phyloP scores from a whole-genome alignment of 179 eudicot species.

The Amaranthus tricolor region DNA sequence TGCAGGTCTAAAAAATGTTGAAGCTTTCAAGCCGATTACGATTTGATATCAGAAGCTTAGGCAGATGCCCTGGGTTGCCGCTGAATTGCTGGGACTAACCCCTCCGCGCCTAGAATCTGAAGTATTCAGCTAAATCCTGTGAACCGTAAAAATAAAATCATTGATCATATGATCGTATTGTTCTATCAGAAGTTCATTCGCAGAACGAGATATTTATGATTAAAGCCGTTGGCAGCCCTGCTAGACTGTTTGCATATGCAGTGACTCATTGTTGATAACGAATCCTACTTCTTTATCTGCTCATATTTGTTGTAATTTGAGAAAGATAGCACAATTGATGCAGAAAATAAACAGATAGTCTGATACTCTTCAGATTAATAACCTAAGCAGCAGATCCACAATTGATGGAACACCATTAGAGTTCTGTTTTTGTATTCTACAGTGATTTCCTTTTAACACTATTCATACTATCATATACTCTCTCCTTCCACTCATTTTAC shows the following conservation, averaged over 20 bases:
- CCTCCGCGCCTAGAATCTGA: not conserved
- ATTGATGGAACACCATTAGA: not conserved
- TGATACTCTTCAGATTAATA: no score
- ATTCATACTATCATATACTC: no score
- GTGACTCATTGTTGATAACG: not conserved
- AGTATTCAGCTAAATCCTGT: not conserved
- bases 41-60: constrained; percentile 6
- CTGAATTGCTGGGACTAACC: not conserved
- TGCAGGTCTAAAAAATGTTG: constrained; percentile 10
- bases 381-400: not conserved
- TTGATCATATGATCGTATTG: not conserved
- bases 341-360: not conserved
- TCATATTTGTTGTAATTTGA: not conserved
- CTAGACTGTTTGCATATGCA: not conserved
- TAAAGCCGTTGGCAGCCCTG: not conserved
- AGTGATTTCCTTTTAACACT: no score
- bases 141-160: not conserved
- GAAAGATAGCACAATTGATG: not conserved
- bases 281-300: not conserved
- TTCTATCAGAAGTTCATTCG: not conserved
- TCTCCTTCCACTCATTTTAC: no score
- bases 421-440: not conserved
- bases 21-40: constrained; percentile 3
- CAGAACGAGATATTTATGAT: not conserved
- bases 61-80: not conserved